Percentiles rank a stretch among this genome's conserved stretches.
These are phyloP conservation scores for Nakazawaea pomicola DNA, from an alignment of 805 yeast species.

Conservation along the genomic window DNA sequence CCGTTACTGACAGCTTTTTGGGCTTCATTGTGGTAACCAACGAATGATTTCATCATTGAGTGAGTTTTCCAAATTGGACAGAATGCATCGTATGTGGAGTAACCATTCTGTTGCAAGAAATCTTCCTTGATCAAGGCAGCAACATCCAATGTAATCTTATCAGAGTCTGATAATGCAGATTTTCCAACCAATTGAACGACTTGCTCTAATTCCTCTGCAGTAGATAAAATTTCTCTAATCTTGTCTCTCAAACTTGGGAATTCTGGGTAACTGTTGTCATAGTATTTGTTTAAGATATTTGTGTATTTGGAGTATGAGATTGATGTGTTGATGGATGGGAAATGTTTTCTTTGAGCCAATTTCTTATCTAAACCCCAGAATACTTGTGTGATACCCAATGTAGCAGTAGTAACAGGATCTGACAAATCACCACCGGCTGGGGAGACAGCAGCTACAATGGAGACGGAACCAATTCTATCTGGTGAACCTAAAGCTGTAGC, in stretches of 20 bases:
- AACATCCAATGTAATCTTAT: constrained; percentile 94
- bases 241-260: constrained; percentile 87
- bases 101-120: constrained; percentile 98
- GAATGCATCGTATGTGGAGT: constrained; percentile 96
- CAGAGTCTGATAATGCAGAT: constrained; percentile 93
- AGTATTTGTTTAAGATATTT: constrained; percentile 76
- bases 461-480: constrained; percentile 93
- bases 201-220: constrained; percentile 98
- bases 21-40: constrained; percentile 92
- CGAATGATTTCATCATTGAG: constrained; percentile 95
- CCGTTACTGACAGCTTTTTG: constrained; percentile 95
- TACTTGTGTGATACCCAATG: constrained; percentile 99
- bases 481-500: constrained; percentile 95
- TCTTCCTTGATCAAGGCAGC: constrained; percentile 91
- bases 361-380: constrained; percentile 99
- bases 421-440: constrained; percentile 99
- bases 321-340: constrained; percentile 96
- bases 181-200: constrained; percentile 99
- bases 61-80: constrained; percentile 99
- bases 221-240: constrained; percentile 89
- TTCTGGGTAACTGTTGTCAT: constrained; percentile 82
- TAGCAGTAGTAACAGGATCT: constrained; percentile 97
- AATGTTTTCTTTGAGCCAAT: constrained; percentile 98
- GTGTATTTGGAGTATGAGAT: constrained; percentile 97
- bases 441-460: constrained; percentile 99